phyloP scores from a whole-genome alignment of 2,329 filamentous ascomycete genomes.

The Colletotrichum sp. region DNA sequence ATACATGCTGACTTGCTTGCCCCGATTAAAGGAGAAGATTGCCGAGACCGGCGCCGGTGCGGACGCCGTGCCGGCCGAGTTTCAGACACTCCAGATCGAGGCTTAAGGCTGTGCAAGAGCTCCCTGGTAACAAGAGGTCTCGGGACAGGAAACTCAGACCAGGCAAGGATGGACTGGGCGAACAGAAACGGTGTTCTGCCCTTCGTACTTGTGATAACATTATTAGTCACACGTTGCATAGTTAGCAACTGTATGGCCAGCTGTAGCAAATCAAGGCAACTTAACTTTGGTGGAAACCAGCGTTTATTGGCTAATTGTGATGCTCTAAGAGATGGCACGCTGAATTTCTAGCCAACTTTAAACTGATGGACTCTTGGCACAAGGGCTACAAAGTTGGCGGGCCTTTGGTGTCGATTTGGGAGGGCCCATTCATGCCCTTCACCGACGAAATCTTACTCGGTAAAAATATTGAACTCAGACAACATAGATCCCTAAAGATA shows the following conservation, averaged over 20 bases:
- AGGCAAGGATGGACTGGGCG: background rate
- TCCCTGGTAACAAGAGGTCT: background rate
- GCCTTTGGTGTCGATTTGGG: background rate
- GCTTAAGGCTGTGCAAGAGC: background rate
- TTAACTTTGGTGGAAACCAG: background rate
- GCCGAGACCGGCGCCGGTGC: background rate
- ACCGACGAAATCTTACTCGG: background rate
- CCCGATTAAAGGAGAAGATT: background rate
- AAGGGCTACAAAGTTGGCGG: background rate
- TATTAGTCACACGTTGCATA: background rate
- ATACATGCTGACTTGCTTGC: background rate
- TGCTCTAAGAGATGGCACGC: background rate
- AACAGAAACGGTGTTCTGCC: background rate
- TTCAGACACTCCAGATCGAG: background rate
- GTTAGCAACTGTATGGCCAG: background rate
- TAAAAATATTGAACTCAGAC: too few species aligned
- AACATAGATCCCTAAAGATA: background rate
- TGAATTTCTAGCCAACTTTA: background rate
- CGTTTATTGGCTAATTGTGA: background rate
- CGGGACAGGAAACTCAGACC: background rate
- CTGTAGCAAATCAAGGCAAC: background rate
- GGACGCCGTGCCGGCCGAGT: constrained; percentile 9
- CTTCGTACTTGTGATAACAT: background rate
- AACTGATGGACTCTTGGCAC: background rate
- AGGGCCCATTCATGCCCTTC: background rate